These are phyloP conservation scores for Brassica balearica DNA, from an alignment of 441 rosid genomes.

Conservation along the genomic window DNA sequence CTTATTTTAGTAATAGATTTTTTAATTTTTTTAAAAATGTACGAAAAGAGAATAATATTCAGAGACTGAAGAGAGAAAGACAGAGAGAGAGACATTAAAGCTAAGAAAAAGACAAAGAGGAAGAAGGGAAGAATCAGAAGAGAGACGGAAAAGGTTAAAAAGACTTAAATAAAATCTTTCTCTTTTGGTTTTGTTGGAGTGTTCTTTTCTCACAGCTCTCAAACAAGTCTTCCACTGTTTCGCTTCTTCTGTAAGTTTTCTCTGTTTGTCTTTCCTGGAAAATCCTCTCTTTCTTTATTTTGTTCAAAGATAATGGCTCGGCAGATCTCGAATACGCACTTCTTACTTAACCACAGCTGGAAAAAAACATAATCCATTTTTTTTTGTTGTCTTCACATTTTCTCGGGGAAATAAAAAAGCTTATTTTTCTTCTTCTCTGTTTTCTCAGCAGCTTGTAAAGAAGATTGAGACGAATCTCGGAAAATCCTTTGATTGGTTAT, in stretches of 20 bases:
- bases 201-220: slow-evolving; percentile 1
- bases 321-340: slow-evolving; percentile 30
- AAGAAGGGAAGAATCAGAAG: slow-evolving; percentile 34
- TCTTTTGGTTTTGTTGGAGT: not conserved
- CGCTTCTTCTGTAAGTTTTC: slow-evolving; percentile 34
- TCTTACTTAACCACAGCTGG: slow-evolving; percentile 2
- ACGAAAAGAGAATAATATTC: slow-evolving; percentile 24
- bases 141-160: not conserved
- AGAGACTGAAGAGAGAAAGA: slow-evolving; percentile 23
- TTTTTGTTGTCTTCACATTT: slow-evolving; percentile 15
- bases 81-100: slow-evolving; percentile 9
- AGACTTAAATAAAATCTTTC: not conserved
- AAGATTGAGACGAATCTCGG: slow-evolving; percentile 31
- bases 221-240: slow-evolving; percentile 14
- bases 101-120: slow-evolving; percentile 35
- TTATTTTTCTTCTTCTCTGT: slow-evolving; percentile 23
- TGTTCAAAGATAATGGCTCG: slow-evolving; percentile 22
- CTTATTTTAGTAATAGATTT: not conserved
- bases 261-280: slow-evolving; percentile 11
- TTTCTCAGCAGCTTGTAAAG: slow-evolving; percentile 29
- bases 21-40: not conserved
- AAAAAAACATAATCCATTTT: not conserved
- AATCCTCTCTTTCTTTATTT: slow-evolving; percentile 11
- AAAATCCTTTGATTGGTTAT: not conserved
- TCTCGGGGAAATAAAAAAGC: slow-evolving; percentile 26